A percentile compares a stretch with the other conserved stretches of the same genome.
phyloP scores from a whole-genome alignment of 805 yeast species.

The Ogataea dorogensis region DNA sequence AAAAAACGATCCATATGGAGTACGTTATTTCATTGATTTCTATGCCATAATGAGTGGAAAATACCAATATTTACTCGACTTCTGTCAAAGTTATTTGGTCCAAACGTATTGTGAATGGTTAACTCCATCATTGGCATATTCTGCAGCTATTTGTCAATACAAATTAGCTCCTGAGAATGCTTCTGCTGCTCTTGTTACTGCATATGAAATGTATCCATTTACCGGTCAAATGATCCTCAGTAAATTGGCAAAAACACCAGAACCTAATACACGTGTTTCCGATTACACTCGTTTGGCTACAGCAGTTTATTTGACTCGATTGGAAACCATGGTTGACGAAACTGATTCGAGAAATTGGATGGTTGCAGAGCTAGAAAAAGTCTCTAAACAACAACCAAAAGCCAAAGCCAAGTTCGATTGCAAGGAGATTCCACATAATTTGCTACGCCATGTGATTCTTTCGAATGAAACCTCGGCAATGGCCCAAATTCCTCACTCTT shows the following conservation, averaged over 20 bases:
- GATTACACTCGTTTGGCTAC: slow-evolving; percentile 42
- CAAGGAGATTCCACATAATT: slow-evolving; percentile 52
- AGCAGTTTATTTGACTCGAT: slow-evolving; percentile 60
- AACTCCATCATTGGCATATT: slow-evolving; percentile 70
- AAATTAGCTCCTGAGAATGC: slow-evolving; percentile 44
- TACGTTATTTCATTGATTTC: slow-evolving; percentile 76
- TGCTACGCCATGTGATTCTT: slow-evolving; percentile 64
- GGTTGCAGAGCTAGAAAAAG: slow-evolving; percentile 14
- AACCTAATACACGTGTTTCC: slow-evolving; percentile 30
- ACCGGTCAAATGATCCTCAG: slow-evolving; percentile 52
- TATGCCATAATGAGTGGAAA: slow-evolving; percentile 69
- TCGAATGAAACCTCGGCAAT: slow-evolving; percentile 70
- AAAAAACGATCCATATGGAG: slow-evolving; percentile 80
- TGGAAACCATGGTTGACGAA: slow-evolving; percentile 54
- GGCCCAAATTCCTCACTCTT: slow-evolving; percentile 61
- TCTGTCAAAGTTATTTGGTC: slow-evolving; percentile 55
- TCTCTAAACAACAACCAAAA: slow-evolving; percentile 22
- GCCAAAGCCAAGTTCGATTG: slow-evolving; percentile 16
- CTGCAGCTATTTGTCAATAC: slow-evolving; percentile 62
- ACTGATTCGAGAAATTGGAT: slow-evolving; percentile 43
- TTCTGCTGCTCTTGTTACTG: slow-evolving; percentile 42
- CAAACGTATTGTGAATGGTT: slow-evolving; percentile 63
- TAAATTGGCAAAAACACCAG: slow-evolving; percentile 37
- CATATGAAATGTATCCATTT: slow-evolving; percentile 57
- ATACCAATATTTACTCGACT: slow-evolving; percentile 56